Conservation (phyloP, 306 rosid species). For the Medicago arabica region DNA sequence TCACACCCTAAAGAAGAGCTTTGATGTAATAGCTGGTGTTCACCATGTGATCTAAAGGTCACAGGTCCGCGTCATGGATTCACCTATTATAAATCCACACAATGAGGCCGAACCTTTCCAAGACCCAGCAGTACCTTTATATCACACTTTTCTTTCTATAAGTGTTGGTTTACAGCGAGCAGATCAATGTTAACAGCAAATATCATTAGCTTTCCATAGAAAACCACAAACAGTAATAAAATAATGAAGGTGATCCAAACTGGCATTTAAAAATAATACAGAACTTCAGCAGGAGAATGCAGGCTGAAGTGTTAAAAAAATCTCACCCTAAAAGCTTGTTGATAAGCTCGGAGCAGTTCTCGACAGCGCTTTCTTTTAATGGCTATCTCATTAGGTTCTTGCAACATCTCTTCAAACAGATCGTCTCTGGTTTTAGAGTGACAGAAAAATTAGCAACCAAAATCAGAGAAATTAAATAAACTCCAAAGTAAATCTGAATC, state of each 20-base stretch:
- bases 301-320: constrained; percentile 24
- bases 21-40: background rate
- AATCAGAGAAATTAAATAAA: constrained; percentile 5
- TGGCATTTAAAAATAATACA: constrained; percentile 6
- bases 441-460: constrained; percentile 37
- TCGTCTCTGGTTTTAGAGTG: constrained; percentile 64
- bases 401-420: constrained; percentile 88
- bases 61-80: background rate
- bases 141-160: background rate
- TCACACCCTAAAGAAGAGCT: constrained; percentile 1
- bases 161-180: constrained; percentile 10
- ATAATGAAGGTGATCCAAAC: constrained; percentile 1
- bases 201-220: constrained; percentile 18
- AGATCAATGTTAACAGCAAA: background rate
- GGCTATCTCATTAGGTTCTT: constrained; percentile 86
- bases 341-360: constrained; percentile 83
- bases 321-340: constrained; percentile 82
- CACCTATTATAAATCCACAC: background rate
- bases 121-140: constrained; percentile 4
- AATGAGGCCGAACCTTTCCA: background rate
- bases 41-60: background rate
- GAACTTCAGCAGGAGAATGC: constrained; percentile 12
- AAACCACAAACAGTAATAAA: constrained; percentile 12
- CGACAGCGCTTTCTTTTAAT: constrained; percentile 78
- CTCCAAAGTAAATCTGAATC: constrained; percentile 9